Percentiles rank a stretch among this genome's conserved stretches.
These are phyloP conservation scores for Trichophyton equinum DNA, from an alignment of 2,329 filamentous ascomycete species.

Conservation along the genomic window DNA sequence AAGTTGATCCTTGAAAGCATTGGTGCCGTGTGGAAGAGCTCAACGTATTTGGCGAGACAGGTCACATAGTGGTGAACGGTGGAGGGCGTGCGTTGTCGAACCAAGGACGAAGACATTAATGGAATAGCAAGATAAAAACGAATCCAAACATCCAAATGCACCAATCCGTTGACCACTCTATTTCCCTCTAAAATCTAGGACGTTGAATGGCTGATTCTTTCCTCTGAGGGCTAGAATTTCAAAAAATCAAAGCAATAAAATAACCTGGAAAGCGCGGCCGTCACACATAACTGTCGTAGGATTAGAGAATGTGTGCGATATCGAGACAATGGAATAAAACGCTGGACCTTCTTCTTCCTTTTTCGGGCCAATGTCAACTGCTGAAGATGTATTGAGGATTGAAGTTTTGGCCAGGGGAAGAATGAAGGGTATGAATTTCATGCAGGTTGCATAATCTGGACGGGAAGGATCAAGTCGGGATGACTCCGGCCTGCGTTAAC, in stretches of 20 bases:
- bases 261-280: not conserved
- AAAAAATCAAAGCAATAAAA: not conserved
- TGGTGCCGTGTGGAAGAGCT: not conserved
- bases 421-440: conserved; percentile 1
- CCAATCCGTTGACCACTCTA: conserved; percentile 9
- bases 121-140: not conserved
- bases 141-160: conserved; percentile 6
- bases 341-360: not conserved
- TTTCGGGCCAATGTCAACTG: not conserved
- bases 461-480: not conserved
- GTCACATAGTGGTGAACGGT: not conserved
- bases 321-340: not conserved
- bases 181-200: conserved; percentile 10
- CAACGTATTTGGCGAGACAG: not conserved
- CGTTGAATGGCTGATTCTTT: conserved; percentile 11
- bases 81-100: not conserved
- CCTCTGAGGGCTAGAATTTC: conserved; percentile 4
- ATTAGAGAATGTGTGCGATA: not conserved
- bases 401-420: not conserved
- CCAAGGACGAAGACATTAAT: too few relatives aligned
- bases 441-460: not conserved
- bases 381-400: not conserved
- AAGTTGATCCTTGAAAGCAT: not conserved
- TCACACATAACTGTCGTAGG: not conserved
- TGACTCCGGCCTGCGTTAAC: not conserved